These are phyloP conservation scores for Lepidium aucheri DNA, from an alignment of 345 rosid genomes.

Conservation along the genomic window DNA sequence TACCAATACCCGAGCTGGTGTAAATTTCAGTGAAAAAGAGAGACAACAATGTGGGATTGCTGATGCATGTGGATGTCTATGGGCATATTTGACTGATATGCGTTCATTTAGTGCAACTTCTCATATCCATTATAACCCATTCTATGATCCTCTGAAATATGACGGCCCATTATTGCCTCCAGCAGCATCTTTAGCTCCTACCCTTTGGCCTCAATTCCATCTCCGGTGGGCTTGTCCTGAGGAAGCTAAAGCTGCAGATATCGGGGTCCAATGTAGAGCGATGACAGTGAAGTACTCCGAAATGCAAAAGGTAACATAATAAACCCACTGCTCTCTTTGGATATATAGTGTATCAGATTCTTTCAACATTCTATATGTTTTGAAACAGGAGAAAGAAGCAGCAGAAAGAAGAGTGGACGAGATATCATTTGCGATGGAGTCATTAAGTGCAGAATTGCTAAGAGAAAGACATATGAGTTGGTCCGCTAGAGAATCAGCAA, in stretches of 20 bases:
- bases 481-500: constrained; percentile 60
- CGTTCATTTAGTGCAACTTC: constrained; percentile 53
- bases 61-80: constrained; percentile 83
- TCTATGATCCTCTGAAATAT: constrained; percentile 62
- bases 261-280: constrained; percentile 71
- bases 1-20: not conserved
- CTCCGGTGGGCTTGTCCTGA: constrained; percentile 95
- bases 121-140: constrained; percentile 75
- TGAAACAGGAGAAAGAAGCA: constrained; percentile 63
- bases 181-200: constrained; percentile 97
- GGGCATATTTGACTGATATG: constrained; percentile 77
- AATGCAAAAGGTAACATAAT: constrained; percentile 49
- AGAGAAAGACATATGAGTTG: constrained; percentile 64
- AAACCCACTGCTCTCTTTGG: not conserved
- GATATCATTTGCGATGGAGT: constrained; percentile 42
- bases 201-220: constrained; percentile 96
- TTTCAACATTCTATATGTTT: not conserved
- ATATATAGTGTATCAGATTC: not conserved
- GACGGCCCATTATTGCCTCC: constrained; percentile 65
- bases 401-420: constrained; percentile 75
- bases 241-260: constrained; percentile 77
- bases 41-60: constrained; percentile 64
- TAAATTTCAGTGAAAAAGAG: constrained; percentile 81
- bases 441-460: constrained; percentile 53
- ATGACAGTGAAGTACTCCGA: constrained; percentile 62